A percentile compares a stretch with the other conserved stretches of the same genome.
These are phyloP conservation scores for Fusarium temperatum DNA, from an alignment of 2,329 filamentous ascomycete species.

Conservation along the genomic window DNA sequence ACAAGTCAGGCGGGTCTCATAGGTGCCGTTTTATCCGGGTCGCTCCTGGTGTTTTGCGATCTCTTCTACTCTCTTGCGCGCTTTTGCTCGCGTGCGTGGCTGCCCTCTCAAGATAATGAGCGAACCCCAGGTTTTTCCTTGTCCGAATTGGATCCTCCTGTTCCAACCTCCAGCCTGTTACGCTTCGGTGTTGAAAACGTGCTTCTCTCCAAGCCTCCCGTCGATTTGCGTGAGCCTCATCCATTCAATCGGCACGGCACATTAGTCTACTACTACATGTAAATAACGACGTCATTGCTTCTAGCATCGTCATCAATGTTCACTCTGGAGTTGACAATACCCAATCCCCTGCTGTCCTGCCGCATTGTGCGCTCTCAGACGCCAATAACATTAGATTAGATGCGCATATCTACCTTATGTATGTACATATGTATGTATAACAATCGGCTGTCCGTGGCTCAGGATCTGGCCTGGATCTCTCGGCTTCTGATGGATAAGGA, in stretches of 20 bases:
- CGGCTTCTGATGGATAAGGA: slow-evolving; percentile 20
- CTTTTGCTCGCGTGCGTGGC: slow-evolving; percentile 19
- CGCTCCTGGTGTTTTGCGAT: neutral
- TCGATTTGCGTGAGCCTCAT: neutral
- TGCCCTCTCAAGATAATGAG: slow-evolving; percentile 6
- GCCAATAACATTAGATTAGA: neutral
- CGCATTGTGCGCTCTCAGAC: neutral
- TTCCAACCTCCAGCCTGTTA: slow-evolving; percentile 10
- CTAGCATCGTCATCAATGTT: neutral
- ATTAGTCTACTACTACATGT: neutral
- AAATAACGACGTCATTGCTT: slow-evolving; percentile 17
- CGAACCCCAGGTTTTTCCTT: slow-evolving; percentile 23
- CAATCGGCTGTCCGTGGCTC: neutral
- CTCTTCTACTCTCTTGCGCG: neutral
- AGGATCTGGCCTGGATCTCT: slow-evolving; percentile 41
- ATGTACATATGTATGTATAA: neutral
- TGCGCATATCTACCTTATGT: neutral
- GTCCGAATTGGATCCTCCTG: slow-evolving; percentile 2
- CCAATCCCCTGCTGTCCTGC: neutral
- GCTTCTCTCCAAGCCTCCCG: slow-evolving; percentile 5
- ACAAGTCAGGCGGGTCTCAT: slow-evolving; percentile 25
- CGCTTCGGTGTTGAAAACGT: slow-evolving; percentile 9
- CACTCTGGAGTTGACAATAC: neutral
- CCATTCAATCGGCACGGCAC: neutral
- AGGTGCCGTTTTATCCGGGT: slow-evolving; percentile 40